Evolutionary conservation across 805 yeast genomes (phyloP).

Genomic region (Kurtzmaniella cleridarum): DNA sequence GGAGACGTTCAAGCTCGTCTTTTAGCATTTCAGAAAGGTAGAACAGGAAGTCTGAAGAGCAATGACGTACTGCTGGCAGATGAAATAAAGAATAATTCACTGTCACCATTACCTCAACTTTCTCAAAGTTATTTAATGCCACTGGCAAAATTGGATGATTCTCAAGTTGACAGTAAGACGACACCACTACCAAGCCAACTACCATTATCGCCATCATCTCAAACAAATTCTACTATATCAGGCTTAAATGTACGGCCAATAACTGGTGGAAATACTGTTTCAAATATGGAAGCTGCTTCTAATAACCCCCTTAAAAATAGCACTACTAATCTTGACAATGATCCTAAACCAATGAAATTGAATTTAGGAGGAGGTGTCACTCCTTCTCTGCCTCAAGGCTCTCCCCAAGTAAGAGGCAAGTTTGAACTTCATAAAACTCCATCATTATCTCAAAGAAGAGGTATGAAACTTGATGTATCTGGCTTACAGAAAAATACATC

Average conservation of each 20-base stretch:
- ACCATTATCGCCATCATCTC: background rate
- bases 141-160: too few relatives aligned
- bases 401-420: constrained; percentile 4
- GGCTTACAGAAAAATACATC: constrained; percentile 12
- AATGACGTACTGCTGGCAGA: background rate
- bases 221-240: constrained; percentile 7
- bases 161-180: too few relatives aligned
- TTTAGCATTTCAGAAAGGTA: constrained; percentile 79
- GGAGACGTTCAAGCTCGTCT: constrained; percentile 85
- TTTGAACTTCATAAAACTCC: constrained; percentile 28
- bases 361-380: constrained; percentile 6
- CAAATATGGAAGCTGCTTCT: constrained; percentile 17
- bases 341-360: constrained; percentile 1
- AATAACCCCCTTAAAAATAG: constrained; percentile 13
- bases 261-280: constrained; percentile 8
- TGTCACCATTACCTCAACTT: constrained; percentile 22
- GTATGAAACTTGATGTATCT: constrained; percentile 44
- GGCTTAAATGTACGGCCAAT: constrained; percentile 18
- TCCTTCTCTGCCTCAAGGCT: constrained; percentile 3
- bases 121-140: background rate
- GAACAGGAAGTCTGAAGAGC: constrained; percentile 23
- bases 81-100: background rate
- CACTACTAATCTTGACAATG: background rate
- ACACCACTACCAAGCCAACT: background rate
- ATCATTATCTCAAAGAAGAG: constrained; percentile 50